Evolutionary conservation across 2,329 filamentous ascomycete genomes (phyloP).

Genomic region (Stachybotrys chlorohalonatus): DNA sequence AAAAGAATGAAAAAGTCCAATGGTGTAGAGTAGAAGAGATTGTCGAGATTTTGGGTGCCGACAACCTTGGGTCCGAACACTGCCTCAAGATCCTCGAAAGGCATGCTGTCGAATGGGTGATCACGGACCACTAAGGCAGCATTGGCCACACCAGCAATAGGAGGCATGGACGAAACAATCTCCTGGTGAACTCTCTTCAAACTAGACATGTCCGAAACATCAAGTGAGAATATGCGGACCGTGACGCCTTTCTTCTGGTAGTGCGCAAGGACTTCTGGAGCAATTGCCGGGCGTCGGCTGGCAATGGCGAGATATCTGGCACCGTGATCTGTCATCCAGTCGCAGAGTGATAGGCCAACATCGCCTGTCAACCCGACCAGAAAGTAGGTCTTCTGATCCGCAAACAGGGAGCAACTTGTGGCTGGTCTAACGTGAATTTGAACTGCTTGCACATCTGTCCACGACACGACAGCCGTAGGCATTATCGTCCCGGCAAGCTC

Average conservation of each 20-base stretch:
- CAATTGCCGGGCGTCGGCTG: constrained; percentile 25
- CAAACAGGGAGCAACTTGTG: constrained; percentile 7
- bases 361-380: constrained; percentile 22
- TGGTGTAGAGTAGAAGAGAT: constrained; percentile 13
- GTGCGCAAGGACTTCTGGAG: constrained; percentile 15
- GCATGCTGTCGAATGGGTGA: constrained; percentile 17
- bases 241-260: constrained; percentile 1
- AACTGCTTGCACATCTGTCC: background rate
- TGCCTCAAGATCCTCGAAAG: constrained; percentile 10
- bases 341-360: constrained; percentile 25
- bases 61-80: constrained; percentile 24
- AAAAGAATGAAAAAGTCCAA: constrained; percentile 30
- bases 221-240: constrained; percentile 4
- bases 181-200: constrained; percentile 2
- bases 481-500: background rate
- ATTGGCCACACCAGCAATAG: constrained; percentile 31
- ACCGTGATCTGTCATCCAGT: constrained; percentile 29
- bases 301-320: constrained; percentile 27
- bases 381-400: constrained; percentile 19
- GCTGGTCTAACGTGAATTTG: background rate
- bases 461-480: background rate
- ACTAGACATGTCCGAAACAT: constrained; percentile 5
- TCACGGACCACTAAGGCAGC: constrained; percentile 36
- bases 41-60: constrained; percentile 20
- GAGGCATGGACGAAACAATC: constrained; percentile 15